A percentile compares a stretch with the other conserved stretches of the same genome.
Conservation (phyloP, 768 basidiomycete species). For the Dioszegia hungarica region DNA sequence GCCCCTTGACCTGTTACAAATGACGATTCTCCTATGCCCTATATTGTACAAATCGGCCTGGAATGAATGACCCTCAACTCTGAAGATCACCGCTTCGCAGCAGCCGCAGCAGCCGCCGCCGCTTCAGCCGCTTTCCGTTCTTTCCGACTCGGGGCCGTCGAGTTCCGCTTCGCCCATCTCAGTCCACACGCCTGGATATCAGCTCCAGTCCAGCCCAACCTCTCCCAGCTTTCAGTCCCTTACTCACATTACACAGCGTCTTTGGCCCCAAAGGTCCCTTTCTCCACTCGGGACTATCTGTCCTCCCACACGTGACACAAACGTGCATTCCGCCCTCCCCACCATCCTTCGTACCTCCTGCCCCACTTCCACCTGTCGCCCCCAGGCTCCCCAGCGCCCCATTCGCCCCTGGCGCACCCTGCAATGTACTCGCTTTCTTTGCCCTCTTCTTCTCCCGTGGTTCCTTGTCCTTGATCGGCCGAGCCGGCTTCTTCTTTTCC, state of each 20-base stretch:
- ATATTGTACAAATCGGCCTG: no score
- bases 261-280: slow-evolving; percentile 94
- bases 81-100: no score
- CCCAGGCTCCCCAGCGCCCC: not conserved
- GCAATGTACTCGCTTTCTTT: slow-evolving; percentile 6
- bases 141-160: slow-evolving; percentile 46
- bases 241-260: slow-evolving; percentile 80
- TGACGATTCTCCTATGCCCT: no score
- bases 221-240: not conserved
- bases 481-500: not conserved
- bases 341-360: slow-evolving; percentile 52
- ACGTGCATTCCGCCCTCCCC: slow-evolving; percentile 65
- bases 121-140: slow-evolving; percentile 23
- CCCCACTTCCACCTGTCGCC: slow-evolving; percentile 2
- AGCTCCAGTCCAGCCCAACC: slow-evolving; percentile 7
- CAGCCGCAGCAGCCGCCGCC: not conserved
- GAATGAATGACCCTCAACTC: no score
- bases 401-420: slow-evolving; percentile 8
- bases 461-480: no score
- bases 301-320: slow-evolving; percentile 87
- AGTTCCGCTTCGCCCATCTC: slow-evolving; percentile 78
- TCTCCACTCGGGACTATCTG: slow-evolving; percentile 96
- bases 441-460: slow-evolving; percentile 12
- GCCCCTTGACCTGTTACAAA: no score
- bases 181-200: slow-evolving; percentile 66